These are phyloP conservation scores for Hyaloperonospora brassicae DNA, from an alignment of 352 stramenopile genomes.

Conservation along the genomic window DNA sequence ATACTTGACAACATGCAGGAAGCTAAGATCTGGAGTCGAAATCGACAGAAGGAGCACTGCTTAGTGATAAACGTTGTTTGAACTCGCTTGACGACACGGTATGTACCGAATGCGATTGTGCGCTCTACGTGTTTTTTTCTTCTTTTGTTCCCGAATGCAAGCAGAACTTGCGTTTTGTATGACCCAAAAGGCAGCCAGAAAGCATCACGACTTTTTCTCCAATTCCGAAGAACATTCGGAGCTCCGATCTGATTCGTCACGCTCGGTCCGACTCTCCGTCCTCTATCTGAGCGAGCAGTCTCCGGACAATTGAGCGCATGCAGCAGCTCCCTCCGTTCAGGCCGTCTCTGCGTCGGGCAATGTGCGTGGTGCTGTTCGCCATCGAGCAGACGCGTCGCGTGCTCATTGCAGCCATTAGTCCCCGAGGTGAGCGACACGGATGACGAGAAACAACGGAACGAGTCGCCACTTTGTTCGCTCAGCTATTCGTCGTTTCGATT, in stretches of 20 bases:
- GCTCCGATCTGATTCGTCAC: constrained; percentile 18
- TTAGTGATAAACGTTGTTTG: no score
- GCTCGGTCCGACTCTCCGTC: constrained; percentile 8
- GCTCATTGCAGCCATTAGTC: constrained; percentile 19
- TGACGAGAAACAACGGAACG: constrained; percentile 1
- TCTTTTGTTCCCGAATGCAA: no score
- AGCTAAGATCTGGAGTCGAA: no score
- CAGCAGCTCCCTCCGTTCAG: constrained; percentile 14
- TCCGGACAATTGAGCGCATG: constrained; percentile 10
- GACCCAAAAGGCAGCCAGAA: no score
- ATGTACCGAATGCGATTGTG: no score
- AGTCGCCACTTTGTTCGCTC: constrained; percentile 16
- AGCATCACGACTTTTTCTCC: no score
- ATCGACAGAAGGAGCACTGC: no score
- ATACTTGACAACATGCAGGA: no score
- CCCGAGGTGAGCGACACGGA: constrained; percentile 15
- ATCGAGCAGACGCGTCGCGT: constrained; percentile 19
- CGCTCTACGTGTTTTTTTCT: no score
- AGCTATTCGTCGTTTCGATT: constrained; percentile 1
- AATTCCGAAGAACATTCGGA: constrained; percentile 8
- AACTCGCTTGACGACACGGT: no score
- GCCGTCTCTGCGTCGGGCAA: neutral
- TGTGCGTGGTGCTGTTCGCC: constrained; percentile 23
- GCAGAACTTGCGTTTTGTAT: no score
- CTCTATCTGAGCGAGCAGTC: constrained; percentile 6